Evolutionary conservation across 2,329 filamentous ascomycete genomes (phyloP).

Genomic region (Cercospora berteroae): DNA sequence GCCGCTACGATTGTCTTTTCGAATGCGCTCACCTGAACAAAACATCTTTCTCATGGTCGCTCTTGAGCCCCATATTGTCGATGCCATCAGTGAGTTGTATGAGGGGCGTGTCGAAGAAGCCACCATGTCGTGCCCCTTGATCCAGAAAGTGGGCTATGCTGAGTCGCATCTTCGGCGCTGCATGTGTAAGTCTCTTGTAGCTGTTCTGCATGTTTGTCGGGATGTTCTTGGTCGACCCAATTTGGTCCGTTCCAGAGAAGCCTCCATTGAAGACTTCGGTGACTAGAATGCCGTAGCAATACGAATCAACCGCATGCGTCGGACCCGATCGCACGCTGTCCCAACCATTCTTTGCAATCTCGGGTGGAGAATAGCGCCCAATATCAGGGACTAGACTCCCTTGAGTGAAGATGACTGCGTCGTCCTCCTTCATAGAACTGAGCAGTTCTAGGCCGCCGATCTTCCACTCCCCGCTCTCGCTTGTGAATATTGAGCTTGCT

Average conservation of each 20-base stretch:
- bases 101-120: conserved; percentile 89
- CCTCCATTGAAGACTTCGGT: conserved; percentile 90
- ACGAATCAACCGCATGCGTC: conserved; percentile 79
- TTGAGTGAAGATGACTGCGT: conserved; percentile 88
- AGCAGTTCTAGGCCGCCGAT: conserved; percentile 89
- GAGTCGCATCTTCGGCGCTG: conserved; percentile 83
- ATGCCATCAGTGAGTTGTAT: conserved; percentile 92
- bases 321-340: conserved; percentile 82
- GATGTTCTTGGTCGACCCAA: conserved; percentile 80
- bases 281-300: conserved; percentile 78
- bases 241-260: conserved; percentile 73
- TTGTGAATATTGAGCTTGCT: conserved; percentile 84
- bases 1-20: neutral
- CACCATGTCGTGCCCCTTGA: conserved; percentile 74
- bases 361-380: conserved; percentile 79
- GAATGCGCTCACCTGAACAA: conserved; percentile 65
- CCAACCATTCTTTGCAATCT: conserved; percentile 86
- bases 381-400: conserved; percentile 85
- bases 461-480: conserved; percentile 97
- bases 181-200: conserved; percentile 84
- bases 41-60: conserved; percentile 75
- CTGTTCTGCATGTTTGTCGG: conserved; percentile 85
- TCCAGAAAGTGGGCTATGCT: conserved; percentile 85
- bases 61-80: conserved; percentile 87
- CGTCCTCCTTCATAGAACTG: conserved; percentile 93